Percentiles rank a stretch among this genome's conserved stretches.
These are phyloP conservation scores for Persicaria tinctoria DNA, from an alignment of 148 eudicot genomes.

Conservation along the genomic window DNA sequence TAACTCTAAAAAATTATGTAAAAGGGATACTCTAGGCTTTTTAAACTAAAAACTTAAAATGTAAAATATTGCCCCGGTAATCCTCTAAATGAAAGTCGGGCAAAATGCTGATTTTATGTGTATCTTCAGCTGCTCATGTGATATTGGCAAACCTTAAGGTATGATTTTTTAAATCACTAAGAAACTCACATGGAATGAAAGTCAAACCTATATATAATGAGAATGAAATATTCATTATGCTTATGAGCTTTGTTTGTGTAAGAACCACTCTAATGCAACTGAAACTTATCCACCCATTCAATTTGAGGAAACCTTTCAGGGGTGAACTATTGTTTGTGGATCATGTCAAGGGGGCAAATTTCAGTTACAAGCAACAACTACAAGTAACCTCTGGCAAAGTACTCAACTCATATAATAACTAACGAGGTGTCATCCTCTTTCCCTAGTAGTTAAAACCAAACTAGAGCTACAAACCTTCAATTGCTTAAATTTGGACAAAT, in stretches of 20 bases:
- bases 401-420: not conserved
- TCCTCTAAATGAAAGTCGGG: too few species aligned
- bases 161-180: not conserved
- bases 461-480: not conserved
- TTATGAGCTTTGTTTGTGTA: not conserved
- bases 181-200: not conserved
- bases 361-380: too few species aligned
- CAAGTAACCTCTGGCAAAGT: not conserved
- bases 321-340: not conserved
- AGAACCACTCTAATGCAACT: not conserved
- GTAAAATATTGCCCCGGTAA: too few species aligned
- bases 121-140: not conserved
- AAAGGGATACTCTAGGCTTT: too few species aligned
- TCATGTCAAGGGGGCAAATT: not conserved
- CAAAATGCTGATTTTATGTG: too few species aligned
- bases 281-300: not conserved
- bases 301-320: not conserved
- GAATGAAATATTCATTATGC: not conserved
- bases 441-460: not conserved
- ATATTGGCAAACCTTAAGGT: not conserved
- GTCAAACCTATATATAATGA: not conserved
- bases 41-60: too few species aligned
- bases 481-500: not conserved
- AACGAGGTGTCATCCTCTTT: not conserved
- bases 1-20: too few species aligned